phyloP scores from a whole-genome alignment of 345 rosid species.

The Eucalyptus pauciflora region DNA sequence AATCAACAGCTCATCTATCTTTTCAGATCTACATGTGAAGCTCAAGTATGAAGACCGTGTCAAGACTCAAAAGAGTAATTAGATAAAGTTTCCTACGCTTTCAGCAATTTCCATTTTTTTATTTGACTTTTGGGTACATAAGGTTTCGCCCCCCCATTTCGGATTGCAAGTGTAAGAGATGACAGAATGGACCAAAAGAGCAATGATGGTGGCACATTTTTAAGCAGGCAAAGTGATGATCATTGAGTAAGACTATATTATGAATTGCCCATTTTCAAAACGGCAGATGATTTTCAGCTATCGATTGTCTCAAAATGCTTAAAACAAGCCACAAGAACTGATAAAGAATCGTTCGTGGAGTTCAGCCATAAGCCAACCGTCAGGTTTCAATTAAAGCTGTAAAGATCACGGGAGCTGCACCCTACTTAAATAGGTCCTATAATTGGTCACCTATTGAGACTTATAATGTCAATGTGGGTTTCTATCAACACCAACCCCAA shows the following conservation, averaged over 20 bases:
- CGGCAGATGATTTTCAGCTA: not conserved
- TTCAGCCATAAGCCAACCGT: not conserved
- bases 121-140: not conserved
- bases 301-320: not conserved
- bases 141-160: not conserved
- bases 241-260: not conserved
- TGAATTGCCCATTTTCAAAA: not conserved
- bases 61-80: not conserved
- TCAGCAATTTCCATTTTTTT: not conserved
- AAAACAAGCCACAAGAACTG: not conserved
- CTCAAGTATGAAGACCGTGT: not conserved
- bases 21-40: not conserved
- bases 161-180: not conserved
- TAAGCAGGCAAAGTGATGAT: not conserved
- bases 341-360: not conserved
- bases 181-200: not conserved
- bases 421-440: not conserved
- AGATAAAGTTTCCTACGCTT: not conserved
- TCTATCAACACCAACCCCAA: not conserved
- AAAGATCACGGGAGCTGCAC: not conserved
- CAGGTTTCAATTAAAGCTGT: not conserved
- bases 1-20: not conserved
- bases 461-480: not conserved
- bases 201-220: not conserved
- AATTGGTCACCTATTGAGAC: not conserved